Base-by-base conservation (phyloP, 192 early-diverging fungal species). In the Coemansia umbellata region DNA sequence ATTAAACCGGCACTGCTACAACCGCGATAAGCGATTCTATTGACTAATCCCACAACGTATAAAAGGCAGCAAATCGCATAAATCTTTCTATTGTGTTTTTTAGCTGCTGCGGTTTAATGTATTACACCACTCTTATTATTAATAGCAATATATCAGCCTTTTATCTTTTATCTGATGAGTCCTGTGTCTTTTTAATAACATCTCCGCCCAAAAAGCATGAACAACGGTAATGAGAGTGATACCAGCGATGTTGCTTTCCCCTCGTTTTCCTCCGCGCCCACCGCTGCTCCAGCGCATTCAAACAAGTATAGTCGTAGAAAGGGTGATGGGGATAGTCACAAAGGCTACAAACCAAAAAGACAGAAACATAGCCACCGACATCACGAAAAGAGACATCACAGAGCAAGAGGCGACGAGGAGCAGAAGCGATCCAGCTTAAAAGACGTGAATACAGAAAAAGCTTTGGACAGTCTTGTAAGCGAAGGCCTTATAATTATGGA, bases 231-330 rank as follows among this genome's bases (percentile, higher is more conserved):
- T 24, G 5, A 21, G 28, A 64, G 61, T 35, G 53, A 64, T 30
- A 59, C 61, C 37, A 62, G 66, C 54, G 59, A 62, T 35, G 23
- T 50, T 3, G 39, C 9, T 30, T 53, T 69, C 26, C 47, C 50
- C 6, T 69, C 59, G 32, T 69, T 69, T 43, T 33, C 66, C 30
- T 61, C 48, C 3, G 66, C 66, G 19, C 66, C 66, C 17, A 33
- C 19, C 8, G 14, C 24, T 14, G 19, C 5, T 26, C 23, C 42
- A 19, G 15, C 35, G 43, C 11, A 30, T 14, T 21, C 31, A 0
- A 2, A 13, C 23, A 7, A 30, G 27, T 9, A 18, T 42, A 22
- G 24, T 52, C 8, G 43, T 15, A n/a, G 33, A 45, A 37, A 31
- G 2, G 33, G n/a, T 21, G 21, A 42, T 13, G 13, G 36, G 8